Evolutionary conservation across 2,329 filamentous ascomycete genomes (phyloP), one percentile per base, ranked within the genome.

Genomic region (Pseudohalonectria lignicola): DNA sequence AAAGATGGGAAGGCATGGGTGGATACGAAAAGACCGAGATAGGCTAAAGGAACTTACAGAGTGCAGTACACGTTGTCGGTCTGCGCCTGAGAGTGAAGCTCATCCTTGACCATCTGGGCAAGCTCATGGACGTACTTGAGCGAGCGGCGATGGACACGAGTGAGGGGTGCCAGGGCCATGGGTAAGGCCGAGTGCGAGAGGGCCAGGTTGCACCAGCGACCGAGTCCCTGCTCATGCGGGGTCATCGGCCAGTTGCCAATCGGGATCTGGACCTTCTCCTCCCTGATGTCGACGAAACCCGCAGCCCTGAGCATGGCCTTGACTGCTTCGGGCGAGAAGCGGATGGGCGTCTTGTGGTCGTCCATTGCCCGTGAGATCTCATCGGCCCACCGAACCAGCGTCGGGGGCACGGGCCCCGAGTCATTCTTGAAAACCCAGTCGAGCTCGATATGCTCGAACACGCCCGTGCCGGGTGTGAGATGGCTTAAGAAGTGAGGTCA

Each of bases 381-480:
- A 19, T 74, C 61, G 44, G 80, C 81, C 87, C 87, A 94, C 48
- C 74, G 62, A 32, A 65, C 59, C 13, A 90, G 62, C 20, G 69
- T 63, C 4, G 59, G 46, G 10, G 73, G 67, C 12, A 83, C 60
- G 1, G 75, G 74, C 26, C 71, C 69, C 48, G 84, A 76, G 45
- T 86, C 80, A 51, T 77, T 82, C 37, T 76, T 76, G 15, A 86
- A 86, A 34, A 73, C 66, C 58, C 84, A 84, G 57, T 96, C 86
- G 39, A 96, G 82, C 55, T 96, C 90, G 34, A 94, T 75, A 48
- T 94, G 86, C 59, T 96, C 88, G 39, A 95, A 70, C 53, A 71
- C 74, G 39, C 88, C 90, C 30, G 65, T 70, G 2, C 80, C 79
- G 2, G 86, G 86, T 48, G 77, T 78, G 19, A 95, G 68, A 53